Base-by-base conservation (phyloP, 805 yeast species). In the Saturnispora diversa region DNA sequence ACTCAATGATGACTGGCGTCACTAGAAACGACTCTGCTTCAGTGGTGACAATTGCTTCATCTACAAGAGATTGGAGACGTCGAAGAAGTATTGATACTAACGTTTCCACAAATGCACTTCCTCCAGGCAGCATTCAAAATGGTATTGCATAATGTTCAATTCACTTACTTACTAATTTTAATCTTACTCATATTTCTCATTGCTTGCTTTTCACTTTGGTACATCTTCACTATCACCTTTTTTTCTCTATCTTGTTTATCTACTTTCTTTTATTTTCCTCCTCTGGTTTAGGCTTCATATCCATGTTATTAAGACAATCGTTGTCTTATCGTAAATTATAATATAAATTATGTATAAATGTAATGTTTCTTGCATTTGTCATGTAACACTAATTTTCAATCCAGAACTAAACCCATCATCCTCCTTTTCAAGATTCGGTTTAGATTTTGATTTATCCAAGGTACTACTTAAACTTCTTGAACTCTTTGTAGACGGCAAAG, bases 41-140 rank as follows among this genome's bases (percentile, higher is more conserved):
- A 2, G 58, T 61, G 16, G 49, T 61, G 5, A 61, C 65, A 2
- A 51, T 61, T 40, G 64, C 64, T 2, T 53, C 60, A 27, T 58
- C 62, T 2, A 56, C 63, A 2, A 50, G 64, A 19, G 53, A 58
- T 35, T 45, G 59, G 33, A 46, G 63, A 42, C 45, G 64, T 26
- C 35, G 48, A 16, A 43, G 63, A 16, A 57, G 63, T 20, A 53
- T 66, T 7, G 69, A 71, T 29, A 69, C 74, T 21, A 79, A 76
- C 48, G 74, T 84, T 16, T 74, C 82, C 37, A 75, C 82, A 0
- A 65, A 76, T 21, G 85, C 85, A 0, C 79, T 80, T 13, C 76
- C 86, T 1, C 86, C 87, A 0, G 81, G 84, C n/a, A 74, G 82
- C 47, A 15, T 36, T 13, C 13, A 19, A 17, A 26, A 34, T 15